Conservation (phyloP, 2,329 filamentous ascomycete species). For the Nigrospora sphaerica region DNA sequence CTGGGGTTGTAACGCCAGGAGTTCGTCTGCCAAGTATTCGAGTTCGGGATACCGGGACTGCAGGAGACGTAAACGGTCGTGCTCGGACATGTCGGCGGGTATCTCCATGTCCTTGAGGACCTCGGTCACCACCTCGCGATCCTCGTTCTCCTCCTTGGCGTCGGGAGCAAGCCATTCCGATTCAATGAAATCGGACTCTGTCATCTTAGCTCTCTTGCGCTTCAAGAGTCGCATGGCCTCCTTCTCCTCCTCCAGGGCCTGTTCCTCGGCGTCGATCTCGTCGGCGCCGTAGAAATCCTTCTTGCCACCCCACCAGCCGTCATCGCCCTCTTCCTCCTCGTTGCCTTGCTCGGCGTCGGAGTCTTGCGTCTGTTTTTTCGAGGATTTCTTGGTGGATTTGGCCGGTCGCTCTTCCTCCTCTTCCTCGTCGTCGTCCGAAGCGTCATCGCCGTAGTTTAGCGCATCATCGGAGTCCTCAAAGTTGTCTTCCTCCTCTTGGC, state of each 20-base stretch:
- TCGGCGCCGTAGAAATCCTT: constrained; percentile 94
- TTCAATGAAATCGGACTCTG: constrained; percentile 85
- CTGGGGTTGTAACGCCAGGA: constrained; percentile 62
- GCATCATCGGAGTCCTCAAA: constrained; percentile 58
- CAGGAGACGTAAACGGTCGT: constrained; percentile 70
- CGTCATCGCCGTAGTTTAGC: constrained; percentile 39
- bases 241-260: constrained; percentile 81
- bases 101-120: constrained; percentile 80
- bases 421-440: constrained; percentile 28
- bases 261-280: constrained; percentile 34
- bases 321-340: constrained; percentile 49
- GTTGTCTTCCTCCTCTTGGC: constrained; percentile 58
- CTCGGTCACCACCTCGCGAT: constrained; percentile 65
- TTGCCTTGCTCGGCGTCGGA: constrained; percentile 36
- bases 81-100: constrained; percentile 67
- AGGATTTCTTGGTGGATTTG: constrained; percentile 13
- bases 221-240: constrained; percentile 85
- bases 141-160: constrained; percentile 33
- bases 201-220: constrained; percentile 85
- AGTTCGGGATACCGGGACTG: constrained; percentile 86
- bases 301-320: constrained; percentile 81
- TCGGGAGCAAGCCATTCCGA: constrained; percentile 68
- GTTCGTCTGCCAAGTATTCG: constrained; percentile 75
- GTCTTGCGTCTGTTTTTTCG: constrained; percentile 14
- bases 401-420: constrained; percentile 43